Conservation (phyloP, 202 grass and related monocot genomes). For the Cymbopogon flexuosus region DNA sequence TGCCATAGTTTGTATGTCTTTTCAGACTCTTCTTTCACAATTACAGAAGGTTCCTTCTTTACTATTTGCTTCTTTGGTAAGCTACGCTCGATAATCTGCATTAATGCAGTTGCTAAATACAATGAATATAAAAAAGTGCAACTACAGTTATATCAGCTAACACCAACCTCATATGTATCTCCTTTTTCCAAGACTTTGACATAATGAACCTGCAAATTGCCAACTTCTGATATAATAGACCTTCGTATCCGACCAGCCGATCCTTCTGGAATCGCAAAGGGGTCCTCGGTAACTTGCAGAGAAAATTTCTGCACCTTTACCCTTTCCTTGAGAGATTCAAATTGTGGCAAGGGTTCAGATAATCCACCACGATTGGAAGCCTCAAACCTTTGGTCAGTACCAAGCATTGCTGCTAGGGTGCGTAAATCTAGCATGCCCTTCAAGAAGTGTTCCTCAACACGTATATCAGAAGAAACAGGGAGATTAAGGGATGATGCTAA, state of each 20-base stretch:
- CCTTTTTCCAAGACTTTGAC: slow-evolving; percentile 99
- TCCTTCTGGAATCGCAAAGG: slow-evolving; percentile 91
- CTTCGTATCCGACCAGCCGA: slow-evolving; percentile 85
- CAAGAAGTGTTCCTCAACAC: slow-evolving; percentile 69
- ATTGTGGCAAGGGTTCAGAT: slow-evolving; percentile 68
- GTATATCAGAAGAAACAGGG: slow-evolving; percentile 79
- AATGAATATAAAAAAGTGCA: slow-evolving; percentile 15
- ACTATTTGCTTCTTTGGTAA: slow-evolving; percentile 91
- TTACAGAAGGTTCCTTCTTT: slow-evolving; percentile 82
- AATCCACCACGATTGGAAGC: slow-evolving; percentile 57
- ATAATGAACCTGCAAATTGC: slow-evolving; percentile 84
- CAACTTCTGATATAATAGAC: slow-evolving; percentile 79
- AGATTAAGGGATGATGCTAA: slow-evolving; percentile 68
- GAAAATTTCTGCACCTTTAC: slow-evolving; percentile 69
- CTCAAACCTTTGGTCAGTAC: slow-evolving; percentile 54
- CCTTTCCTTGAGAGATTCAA: slow-evolving; percentile 86
- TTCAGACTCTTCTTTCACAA: slow-evolving; percentile 64
- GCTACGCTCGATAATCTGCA: slow-evolving; percentile 97
- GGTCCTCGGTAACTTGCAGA: slow-evolving; percentile 81
- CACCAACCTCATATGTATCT: slow-evolving; percentile 92
- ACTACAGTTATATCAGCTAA: slow-evolving; percentile 21
- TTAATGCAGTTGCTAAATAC: slow-evolving; percentile 44
- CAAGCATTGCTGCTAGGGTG: slow-evolving; percentile 71
- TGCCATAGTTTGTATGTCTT: slow-evolving; percentile 72
- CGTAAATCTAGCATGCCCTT: slow-evolving; percentile 65